Conservation (phyloP, 768 basidiomycete species). For the Hericium rajendrae region DNA sequence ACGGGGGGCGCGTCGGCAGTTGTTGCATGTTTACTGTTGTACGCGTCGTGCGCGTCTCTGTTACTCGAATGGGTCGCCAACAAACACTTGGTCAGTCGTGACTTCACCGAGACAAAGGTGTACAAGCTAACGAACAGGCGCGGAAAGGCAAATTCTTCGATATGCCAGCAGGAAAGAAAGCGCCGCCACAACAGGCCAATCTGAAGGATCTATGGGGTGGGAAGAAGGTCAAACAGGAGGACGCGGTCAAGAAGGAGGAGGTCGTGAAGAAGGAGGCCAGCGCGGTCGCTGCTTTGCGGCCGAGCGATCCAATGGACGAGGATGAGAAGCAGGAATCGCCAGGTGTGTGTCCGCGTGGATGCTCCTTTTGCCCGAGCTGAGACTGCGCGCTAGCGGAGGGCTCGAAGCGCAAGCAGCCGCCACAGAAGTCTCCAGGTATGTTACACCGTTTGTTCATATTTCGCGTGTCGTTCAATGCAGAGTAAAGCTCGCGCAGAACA, state of each 20-base stretch:
- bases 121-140: not conserved
- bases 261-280: constrained; percentile 2
- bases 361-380: not conserved
- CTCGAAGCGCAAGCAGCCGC: constrained; percentile 7
- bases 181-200: constrained; percentile 71
- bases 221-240: constrained; percentile 28
- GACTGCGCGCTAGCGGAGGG: not conserved
- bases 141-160: constrained; percentile 63
- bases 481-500: constrained; percentile 16
- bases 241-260: not conserved
- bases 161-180: constrained; percentile 61
- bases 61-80: constrained; percentile 51
- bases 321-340: constrained; percentile 11
- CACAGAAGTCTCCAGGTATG: not conserved
- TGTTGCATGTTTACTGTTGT: constrained; percentile 19
- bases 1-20: no score
- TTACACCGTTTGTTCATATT: not conserved
- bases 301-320: not conserved
- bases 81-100: constrained; percentile 51
- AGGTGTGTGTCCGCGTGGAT: not conserved
- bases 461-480: not conserved
- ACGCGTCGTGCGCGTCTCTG: constrained; percentile 6
- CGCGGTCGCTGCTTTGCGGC: no score
- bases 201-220: constrained; percentile 66
- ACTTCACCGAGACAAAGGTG: not conserved